phyloP scores from a whole-genome alignment of 495 filamentous ascomycete species.

The Usnea hakonensis region DNA sequence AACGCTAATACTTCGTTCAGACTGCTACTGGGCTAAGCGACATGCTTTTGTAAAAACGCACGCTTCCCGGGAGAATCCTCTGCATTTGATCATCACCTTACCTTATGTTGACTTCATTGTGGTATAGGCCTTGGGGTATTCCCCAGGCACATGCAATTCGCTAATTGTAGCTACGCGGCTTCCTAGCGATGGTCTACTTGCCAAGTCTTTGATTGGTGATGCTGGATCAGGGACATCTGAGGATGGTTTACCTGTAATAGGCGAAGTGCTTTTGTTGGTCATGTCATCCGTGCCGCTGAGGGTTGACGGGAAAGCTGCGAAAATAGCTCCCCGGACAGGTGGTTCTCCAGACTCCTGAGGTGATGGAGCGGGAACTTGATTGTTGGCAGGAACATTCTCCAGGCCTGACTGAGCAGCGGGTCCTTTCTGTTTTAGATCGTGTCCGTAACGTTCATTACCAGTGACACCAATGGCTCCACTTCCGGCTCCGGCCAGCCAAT shows the following conservation, averaged over 20 bases:
- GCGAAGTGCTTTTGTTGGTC: background rate
- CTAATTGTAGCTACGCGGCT: conserved; percentile 19
- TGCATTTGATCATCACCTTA: background rate
- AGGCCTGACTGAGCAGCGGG: conserved; percentile 9
- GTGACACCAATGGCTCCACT: conserved; percentile 8
- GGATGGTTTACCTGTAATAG: background rate
- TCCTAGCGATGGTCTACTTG: conserved; percentile 18
- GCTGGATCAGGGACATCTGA: conserved; percentile 10
- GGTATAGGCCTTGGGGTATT: conserved; percentile 16
- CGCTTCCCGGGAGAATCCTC: background rate
- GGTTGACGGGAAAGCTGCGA: conserved; percentile 1
- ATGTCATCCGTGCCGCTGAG: background rate
- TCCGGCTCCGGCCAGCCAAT: conserved; percentile 32
- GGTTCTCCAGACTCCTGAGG: background rate
- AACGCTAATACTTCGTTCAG: too few relatives aligned
- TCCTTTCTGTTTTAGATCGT: conserved; percentile 6
- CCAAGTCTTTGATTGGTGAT: conserved; percentile 16
- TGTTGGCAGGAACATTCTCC: conserved; percentile 6
- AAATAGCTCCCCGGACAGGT: conserved; percentile 4
- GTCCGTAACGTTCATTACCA: conserved; percentile 9
- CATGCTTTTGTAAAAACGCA: background rate
- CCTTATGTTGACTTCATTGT: background rate
- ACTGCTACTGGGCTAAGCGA: background rate
- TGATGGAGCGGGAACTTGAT: conserved; percentile 5
- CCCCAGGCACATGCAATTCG: conserved; percentile 24